Evolutionary conservation across 2,329 filamentous ascomycete genomes (phyloP).

Genomic region (Chaetomiaceae sp.): DNA sequence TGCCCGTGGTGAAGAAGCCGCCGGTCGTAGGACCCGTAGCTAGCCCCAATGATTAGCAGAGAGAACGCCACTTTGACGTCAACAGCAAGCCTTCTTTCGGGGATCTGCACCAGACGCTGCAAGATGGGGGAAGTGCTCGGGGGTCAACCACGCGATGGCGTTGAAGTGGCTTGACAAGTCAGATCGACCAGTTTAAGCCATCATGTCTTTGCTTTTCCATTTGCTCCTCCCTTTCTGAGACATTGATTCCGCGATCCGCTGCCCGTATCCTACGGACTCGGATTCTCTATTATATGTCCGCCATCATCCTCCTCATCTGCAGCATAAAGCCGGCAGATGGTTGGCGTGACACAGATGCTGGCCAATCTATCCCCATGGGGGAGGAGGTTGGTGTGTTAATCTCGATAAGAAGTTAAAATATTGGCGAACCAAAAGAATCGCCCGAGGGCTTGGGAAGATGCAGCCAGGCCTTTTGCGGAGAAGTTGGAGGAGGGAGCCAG

Average conservation of each 20-base stretch:
- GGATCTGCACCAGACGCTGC: constrained; percentile 14
- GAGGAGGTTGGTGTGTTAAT: constrained; percentile 12
- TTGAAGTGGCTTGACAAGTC: constrained; percentile 21
- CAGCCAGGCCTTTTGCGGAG: constrained; percentile 15
- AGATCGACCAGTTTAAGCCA: no score
- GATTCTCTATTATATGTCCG: no score
- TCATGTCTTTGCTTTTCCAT: neutral
- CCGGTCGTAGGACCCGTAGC: neutral
- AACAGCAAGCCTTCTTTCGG: constrained; percentile 6
- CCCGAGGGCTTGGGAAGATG: no score
- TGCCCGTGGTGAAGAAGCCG: no score
- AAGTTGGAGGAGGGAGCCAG: no score
- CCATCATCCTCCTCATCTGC: constrained; percentile 25
- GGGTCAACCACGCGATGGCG: constrained; percentile 15
- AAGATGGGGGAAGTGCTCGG: constrained; percentile 18
- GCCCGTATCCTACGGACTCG: constrained; percentile 16
- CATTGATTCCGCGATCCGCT: neutral
- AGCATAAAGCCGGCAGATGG: constrained; percentile 31
- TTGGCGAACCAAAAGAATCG: constrained; percentile 23
- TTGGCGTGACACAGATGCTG: constrained; percentile 23
- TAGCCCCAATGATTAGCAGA: neutral
- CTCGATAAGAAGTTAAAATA: constrained; percentile 18
- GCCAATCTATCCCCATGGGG: constrained; percentile 23
- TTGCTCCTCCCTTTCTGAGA: constrained; percentile 1
- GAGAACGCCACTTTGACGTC: neutral